Evolutionary conservation across 2,329 filamentous ascomycete genomes (phyloP).

Genomic region (Cercospora zeina): DNA sequence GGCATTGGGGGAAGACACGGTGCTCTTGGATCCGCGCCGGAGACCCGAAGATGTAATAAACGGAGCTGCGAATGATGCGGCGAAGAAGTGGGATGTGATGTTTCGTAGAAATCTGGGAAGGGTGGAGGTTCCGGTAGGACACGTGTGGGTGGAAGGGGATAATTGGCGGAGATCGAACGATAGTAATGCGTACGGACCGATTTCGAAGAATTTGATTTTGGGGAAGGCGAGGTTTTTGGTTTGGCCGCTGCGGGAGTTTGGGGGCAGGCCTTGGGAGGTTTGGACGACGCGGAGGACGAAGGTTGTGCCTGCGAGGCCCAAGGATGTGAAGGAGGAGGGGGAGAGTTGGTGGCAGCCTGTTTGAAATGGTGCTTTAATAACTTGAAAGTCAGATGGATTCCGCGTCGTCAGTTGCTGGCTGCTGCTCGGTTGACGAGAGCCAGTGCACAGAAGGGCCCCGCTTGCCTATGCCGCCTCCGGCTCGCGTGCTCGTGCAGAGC

Average conservation of each 20-base stretch:
- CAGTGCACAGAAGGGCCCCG: not conserved
- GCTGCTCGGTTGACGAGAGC: not conserved
- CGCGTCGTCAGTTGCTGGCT: not conserved
- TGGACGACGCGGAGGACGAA: slow-evolving; percentile 49
- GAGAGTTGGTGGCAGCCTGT: slow-evolving; percentile 19
- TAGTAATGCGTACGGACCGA: slow-evolving; percentile 85
- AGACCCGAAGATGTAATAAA: slow-evolving; percentile 40
- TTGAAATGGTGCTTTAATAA: not conserved
- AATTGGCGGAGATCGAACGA: slow-evolving; percentile 71
- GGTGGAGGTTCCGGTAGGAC: slow-evolving; percentile 72
- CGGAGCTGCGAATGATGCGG: slow-evolving; percentile 38
- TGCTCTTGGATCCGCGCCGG: slow-evolving; percentile 58
- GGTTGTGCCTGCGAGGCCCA: slow-evolving; percentile 43
- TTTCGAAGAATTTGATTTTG: slow-evolving; percentile 65
- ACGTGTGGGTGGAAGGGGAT: slow-evolving; percentile 96
- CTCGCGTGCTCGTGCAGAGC: not conserved
- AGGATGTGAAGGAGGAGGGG: slow-evolving; percentile 19
- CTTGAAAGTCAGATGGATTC: not conserved
- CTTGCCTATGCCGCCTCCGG: not conserved
- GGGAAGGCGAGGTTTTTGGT: slow-evolving; percentile 73
- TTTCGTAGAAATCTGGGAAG: slow-evolving; percentile 31
- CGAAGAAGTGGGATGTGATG: slow-evolving; percentile 35
- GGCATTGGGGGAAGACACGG: slow-evolving; percentile 74
- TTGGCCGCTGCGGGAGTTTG: slow-evolving; percentile 64
- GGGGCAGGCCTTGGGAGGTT: slow-evolving; percentile 56